Base-by-base conservation (phyloP, 345 rosid genomes). In the Salix viminalis region DNA sequence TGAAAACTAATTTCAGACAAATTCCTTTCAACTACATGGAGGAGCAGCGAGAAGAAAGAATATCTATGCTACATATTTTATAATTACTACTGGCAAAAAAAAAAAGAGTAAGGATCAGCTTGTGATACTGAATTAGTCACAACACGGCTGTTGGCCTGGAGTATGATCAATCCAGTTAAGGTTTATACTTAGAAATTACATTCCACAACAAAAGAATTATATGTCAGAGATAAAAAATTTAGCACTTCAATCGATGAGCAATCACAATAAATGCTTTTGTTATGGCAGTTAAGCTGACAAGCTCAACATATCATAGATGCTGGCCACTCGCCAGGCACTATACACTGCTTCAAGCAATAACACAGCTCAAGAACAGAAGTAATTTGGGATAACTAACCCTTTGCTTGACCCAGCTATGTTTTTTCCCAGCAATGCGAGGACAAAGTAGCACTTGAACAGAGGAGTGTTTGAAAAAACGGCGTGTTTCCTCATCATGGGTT, bases 401-500 rank as follows among this genome's bases (percentile, higher is more conserved):
- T 84, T 93, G 99, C 84, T 90, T 95, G 76, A 83, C 34, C 98
- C 97, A 95, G 78, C 99, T 95, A 85, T 91, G 96, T 46, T 83
- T 84, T 80, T 95, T 95, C 83, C 99, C 99, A 81, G 97, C 99
- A 83, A 79, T 79, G 15, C 99, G 93, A 65, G 97, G 97, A 80
- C 99, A 95, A 44, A 95, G 94, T 70, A 95, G 84, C 77, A 95
- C 97, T 76, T 90, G 93, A 79, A 95, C 98, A 16, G 99, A 95
- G 5, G 99, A 95, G 80, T 89, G 88, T 83, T 95, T 95, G 86
- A 95, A 95, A 85, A 87, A 93, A 15, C 90, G 89, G 26, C 97
- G 97, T 70, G 97, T 95, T 87, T 95, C 99, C 87, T 95, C 99
- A 73, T 95, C 99, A 79, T 95, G 99, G n/a, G 99, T 95, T 71